These are phyloP conservation scores for Setaria viridis DNA, from an alignment of 202 grass and related monocot species.

Conservation along the genomic window DNA sequence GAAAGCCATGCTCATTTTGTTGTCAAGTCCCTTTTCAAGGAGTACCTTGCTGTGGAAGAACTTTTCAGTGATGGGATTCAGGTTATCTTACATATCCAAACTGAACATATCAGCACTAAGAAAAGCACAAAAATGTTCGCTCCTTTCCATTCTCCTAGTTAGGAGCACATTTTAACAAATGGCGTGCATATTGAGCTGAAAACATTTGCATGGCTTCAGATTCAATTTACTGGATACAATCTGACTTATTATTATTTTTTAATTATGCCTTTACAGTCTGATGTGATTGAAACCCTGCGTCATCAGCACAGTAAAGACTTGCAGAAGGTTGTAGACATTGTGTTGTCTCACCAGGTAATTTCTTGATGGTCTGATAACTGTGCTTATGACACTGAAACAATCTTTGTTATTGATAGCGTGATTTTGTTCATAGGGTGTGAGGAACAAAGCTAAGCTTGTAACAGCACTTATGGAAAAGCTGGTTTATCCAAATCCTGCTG, in stretches of 20 bases:
- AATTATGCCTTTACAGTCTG: conserved; percentile 54
- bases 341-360: conserved; percentile 82
- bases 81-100: conserved; percentile 42
- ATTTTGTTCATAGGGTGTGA: conserved; percentile 65
- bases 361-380: conserved; percentile 18
- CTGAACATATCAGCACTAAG: conserved; percentile 3
- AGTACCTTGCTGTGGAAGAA: conserved; percentile 78
- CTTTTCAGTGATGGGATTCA: conserved; percentile 79
- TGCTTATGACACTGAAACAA: conserved; percentile 38
- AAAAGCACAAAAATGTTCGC: conserved; percentile 23
- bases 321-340: conserved; percentile 77
- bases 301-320: conserved; percentile 78
- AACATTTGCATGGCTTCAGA: conserved; percentile 16
- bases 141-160: conserved; percentile 35
- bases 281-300: conserved; percentile 74
- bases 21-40: conserved; percentile 73
- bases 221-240: neutral
- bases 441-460: conserved; percentile 80
- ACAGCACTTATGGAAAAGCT: conserved; percentile 73
- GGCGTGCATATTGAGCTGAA: neutral
- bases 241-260: neutral
- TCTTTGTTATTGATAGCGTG: conserved; percentile 32
- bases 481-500: conserved; percentile 74
- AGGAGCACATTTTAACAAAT: conserved; percentile 4
- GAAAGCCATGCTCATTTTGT: conserved; percentile 78